Evolutionary conservation across 176 grass and related monocot genomes (phyloP).

Genomic region (Oryza meyeriana): DNA sequence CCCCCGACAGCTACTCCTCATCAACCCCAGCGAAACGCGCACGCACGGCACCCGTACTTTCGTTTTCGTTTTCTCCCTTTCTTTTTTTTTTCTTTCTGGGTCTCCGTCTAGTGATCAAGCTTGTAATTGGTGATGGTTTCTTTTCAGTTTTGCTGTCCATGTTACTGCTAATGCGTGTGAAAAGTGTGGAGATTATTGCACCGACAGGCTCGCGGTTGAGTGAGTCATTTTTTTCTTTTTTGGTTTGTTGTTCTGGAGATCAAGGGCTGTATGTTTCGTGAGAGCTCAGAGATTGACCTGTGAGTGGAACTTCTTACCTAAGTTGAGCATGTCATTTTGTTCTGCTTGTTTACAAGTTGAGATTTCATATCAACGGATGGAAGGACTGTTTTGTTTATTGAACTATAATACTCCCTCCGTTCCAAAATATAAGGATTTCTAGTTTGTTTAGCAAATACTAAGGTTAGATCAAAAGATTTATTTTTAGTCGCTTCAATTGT

Average conservation of each 20-base stretch:
- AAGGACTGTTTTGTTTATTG: neutral
- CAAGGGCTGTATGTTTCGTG: neutral
- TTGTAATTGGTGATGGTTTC: too few relatives aligned
- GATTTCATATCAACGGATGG: neutral
- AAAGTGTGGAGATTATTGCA: neutral
- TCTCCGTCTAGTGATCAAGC: neutral
- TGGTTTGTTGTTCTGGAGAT: neutral
- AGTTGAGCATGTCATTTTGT: neutral
- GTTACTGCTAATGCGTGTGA: neutral
- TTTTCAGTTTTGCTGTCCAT: neutral
- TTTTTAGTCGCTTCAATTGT: too few relatives aligned
- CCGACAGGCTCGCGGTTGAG: neutral
- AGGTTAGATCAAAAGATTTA: too few relatives aligned
- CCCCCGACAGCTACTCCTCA: conserved; percentile 24
- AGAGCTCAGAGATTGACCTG: neutral
- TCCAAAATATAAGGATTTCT: too few relatives aligned
- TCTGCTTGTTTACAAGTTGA: neutral
- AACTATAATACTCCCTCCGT: neutral
- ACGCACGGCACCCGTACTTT: neutral
- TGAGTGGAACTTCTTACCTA: neutral
- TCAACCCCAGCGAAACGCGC: conserved; percentile 11
- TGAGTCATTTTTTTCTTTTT: neutral
- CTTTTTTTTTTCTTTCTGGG: neutral
- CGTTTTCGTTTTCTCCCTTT: neutral
- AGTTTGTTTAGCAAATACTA: too few relatives aligned